Evolutionary conservation across 2,329 filamentous ascomycete species (phyloP), one percentile per base, ranked within the genome.

Genomic region (Sclerotinia glacialis): DNA sequence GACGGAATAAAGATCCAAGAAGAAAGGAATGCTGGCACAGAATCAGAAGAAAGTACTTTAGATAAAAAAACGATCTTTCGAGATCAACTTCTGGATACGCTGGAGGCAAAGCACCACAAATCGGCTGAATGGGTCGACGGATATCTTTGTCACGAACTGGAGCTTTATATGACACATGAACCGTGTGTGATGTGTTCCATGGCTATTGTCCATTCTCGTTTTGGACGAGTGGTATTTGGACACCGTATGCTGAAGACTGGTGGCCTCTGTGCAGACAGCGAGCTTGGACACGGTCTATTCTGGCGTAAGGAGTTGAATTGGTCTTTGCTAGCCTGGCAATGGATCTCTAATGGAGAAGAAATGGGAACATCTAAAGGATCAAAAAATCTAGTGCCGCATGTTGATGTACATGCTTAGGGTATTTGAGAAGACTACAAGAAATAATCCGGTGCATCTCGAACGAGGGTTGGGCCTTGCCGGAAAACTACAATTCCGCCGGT

Each of bases 181-280:
- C 95, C 95, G 6, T 99, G 95, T 76, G 86, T 96, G 68, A 96
- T 96, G 86, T 99, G 95, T 79, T 92, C 91, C 46, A 98, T 98
- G 95, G 95, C 92, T 1, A 90, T 98, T 72, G 83, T 98, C 28
- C 93, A 98, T 76, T 97, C 94, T 11, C 87, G 95, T 61, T 97
- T 99, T 83, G 89, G 91, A 54, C 88, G 90, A 64, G 90, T 93
- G 62, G 84, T 96, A 49, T 96, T 97, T 78, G 87, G 86, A 70
- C 83, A 88, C 69, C 86, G 91, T 65, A 95, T 96, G 90, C 84
- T 85, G 56, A 80, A 86, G 70, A 96, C 91, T 16, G 94, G 94
- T 60, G 93, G 92, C 53, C 82, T 97, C 79, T 90, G 89, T 73
- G 89, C 92, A 28, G 92, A 96, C 77, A 85, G 87, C 71, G 80